Conservation (phyloP, 1,284 basidiomycete species). For the Uromyces viciae-fabae region DNA sequence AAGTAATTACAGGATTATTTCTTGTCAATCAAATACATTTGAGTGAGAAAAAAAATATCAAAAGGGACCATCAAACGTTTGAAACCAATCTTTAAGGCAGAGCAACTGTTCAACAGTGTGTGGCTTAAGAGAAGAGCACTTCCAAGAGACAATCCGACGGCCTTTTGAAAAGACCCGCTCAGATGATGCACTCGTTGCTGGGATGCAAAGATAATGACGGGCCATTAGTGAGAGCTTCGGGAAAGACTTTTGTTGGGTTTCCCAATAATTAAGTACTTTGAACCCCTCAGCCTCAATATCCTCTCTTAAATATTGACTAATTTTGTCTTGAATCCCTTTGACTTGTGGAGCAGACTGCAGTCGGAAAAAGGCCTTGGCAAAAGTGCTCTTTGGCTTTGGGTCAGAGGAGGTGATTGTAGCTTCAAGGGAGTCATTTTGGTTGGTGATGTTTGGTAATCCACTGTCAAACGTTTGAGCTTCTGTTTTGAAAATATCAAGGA, state of each 20-base stretch:
- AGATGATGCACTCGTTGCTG: slow-evolving; percentile 9
- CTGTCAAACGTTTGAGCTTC: neutral
- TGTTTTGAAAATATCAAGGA: neutral
- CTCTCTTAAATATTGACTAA: neutral
- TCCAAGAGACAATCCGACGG: neutral
- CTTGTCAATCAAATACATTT: too few relatives aligned
- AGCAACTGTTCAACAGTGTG: neutral
- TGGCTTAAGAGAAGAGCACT: neutral
- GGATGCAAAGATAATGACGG: neutral
- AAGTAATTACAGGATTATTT: too few relatives aligned
- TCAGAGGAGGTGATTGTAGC: too few relatives aligned
- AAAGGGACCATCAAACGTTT: neutral
- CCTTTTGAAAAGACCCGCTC: slow-evolving; percentile 7
- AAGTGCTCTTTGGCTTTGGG: neutral
- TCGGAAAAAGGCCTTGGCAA: neutral
- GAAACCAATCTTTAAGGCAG: slow-evolving; percentile 13
- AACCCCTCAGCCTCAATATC: neutral
- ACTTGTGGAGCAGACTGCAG: neutral
- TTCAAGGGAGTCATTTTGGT: too few relatives aligned
- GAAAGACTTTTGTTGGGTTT: neutral
- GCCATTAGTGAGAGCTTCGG: slow-evolving; percentile 12
- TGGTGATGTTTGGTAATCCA: neutral
- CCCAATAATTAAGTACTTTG: neutral
- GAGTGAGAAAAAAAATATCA: neutral
- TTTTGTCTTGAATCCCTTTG: neutral